Base-by-base conservation (phyloP, 371 early-diverging fungal genomes). In the Lichtheimia hyalospora region DNA sequence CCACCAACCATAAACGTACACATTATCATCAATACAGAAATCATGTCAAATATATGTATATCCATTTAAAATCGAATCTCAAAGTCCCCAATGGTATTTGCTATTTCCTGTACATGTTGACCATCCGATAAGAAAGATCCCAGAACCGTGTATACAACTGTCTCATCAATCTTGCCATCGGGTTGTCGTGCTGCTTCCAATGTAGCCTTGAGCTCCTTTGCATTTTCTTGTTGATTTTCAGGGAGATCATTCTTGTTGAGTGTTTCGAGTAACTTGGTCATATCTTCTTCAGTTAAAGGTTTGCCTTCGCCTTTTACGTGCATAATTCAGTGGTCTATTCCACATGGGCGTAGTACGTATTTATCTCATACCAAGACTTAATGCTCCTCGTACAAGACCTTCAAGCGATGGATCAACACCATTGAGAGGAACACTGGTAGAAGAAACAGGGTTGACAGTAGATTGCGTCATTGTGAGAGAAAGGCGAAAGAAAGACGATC, bases 31-130 rank as follows among this genome's bases (percentile, higher is more conserved):
- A 34, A 34, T 5, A 8, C 10, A 34, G 8, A 28, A 28, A 34
- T 8, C 34, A 34, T 34, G 34, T 34, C 10, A 27, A 5, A 27
- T 25, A 25, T 25, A 25, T 25, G 7, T 28, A 28, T 34, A 23
- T 15, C 21, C 12, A 49, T 57, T 57, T 40, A 58, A 50, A 58
- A 50, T 23, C 58, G 59, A 54, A 63, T 63, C 20, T 63, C 64
- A 54, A 63, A 63, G 48, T 59, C 55, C 13, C 59, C 64, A 49
- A 63, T 63, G 53, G 64, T 49, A 39, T 48, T 49, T 34, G 64
- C 53, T 49, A 63, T 18, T 42, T 63, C 64, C 25, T 48, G 34
- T 5, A 63, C 54, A 58, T 58, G 59, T 3, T 63, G 46, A 27
- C 50, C 48, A 39, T 63, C 64, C 23, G 58, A 53, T 53, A 63